Percentiles rank a stretch among this genome's conserved stretches.
phyloP scores from a whole-genome alignment of 371 early-diverging fungal genomes.

The Phascolomyces articulosus region DNA sequence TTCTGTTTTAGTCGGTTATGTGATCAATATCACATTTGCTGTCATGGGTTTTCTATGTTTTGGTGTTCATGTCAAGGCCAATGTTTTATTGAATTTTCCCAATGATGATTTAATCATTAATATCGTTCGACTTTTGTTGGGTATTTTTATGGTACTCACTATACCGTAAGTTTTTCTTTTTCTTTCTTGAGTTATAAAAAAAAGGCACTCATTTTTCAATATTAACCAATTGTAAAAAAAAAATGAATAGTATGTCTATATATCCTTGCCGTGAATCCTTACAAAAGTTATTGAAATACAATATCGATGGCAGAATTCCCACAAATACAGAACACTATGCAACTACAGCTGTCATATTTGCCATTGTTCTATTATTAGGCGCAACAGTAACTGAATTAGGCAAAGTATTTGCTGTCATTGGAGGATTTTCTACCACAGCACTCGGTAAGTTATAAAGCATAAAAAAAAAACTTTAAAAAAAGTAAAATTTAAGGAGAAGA shows the following conservation, averaged over 20 bases:
- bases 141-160: conserved; percentile 53
- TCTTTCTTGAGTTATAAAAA: not conserved
- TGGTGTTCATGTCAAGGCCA: conserved; percentile 51
- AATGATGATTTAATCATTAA: conserved; percentile 48
- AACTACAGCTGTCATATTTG: conserved; percentile 39
- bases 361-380: conserved; percentile 43
- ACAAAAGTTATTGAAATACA: conserved; percentile 44
- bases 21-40: conserved; percentile 55
- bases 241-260: conserved; percentile 34
- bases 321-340: conserved; percentile 42
- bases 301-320: conserved; percentile 25
- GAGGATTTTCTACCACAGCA: conserved; percentile 58
- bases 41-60: conserved; percentile 55
- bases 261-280: conserved; percentile 57
- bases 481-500: not conserved
- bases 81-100: conserved; percentile 58
- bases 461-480: not conserved
- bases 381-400: conserved; percentile 51
- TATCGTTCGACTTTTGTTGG: conserved; percentile 45
- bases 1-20: conserved; percentile 41
- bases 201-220: not conserved
- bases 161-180: conserved; percentile 37
- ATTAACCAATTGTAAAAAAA: not conserved
- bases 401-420: conserved; percentile 53
- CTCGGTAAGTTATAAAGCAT: conserved; percentile 23